These are phyloP conservation scores for Berkeleyomyces basicola DNA, from an alignment of 2,329 filamentous ascomycete species.

Conservation along the genomic window DNA sequence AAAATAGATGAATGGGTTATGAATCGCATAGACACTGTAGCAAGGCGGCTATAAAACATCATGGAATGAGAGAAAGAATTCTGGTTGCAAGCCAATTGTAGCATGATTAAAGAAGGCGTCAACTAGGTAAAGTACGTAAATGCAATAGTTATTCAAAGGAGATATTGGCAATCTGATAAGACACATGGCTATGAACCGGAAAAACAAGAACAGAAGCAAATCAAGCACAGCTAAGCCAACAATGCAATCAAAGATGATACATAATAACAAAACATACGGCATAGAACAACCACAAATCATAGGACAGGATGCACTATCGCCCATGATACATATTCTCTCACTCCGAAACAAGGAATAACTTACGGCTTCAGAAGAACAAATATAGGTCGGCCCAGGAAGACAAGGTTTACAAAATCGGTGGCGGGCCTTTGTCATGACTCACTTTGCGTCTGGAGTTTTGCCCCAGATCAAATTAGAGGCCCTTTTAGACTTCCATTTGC, in stretches of 20 bases:
- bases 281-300: conserved; percentile 1
- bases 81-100: too few species aligned
- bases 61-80: too few species aligned
- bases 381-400: background rate
- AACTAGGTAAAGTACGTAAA: background rate
- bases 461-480: background rate
- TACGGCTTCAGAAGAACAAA: conserved; percentile 1
- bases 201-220: background rate
- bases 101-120: too few species aligned
- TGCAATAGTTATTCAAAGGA: background rate
- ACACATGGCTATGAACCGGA: background rate
- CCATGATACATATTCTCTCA: conserved; percentile 2
- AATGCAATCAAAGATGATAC: background rate
- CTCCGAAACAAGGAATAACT: conserved; percentile 14
- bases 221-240: background rate
- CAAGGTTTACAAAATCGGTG: background rate
- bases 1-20: background rate
- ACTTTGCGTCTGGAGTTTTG: background rate
- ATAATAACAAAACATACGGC: background rate
- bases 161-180: background rate
- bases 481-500: conserved; percentile 60
- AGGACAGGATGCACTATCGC: conserved; percentile 9
- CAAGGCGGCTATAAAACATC: background rate
- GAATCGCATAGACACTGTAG: background rate
- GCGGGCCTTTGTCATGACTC: background rate